Conservation (phyloP, 345 rosid species). For the Gossypium australe region DNA sequence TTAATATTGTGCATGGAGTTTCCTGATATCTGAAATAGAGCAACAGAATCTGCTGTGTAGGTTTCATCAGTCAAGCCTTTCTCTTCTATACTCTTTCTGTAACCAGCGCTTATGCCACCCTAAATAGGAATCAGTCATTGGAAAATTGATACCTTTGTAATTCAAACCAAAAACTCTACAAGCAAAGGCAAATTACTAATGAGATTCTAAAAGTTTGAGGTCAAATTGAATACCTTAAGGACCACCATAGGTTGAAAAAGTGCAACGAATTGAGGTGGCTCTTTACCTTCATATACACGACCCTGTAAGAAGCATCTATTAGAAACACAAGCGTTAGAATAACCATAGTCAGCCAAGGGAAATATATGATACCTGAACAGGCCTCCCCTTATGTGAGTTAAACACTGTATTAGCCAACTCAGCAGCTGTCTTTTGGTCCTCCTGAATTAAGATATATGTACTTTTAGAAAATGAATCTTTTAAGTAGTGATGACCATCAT, state of each 20-base stretch:
- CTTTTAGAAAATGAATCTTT: background rate
- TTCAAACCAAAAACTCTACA: conserved; percentile 5
- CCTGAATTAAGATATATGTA: conserved; percentile 39
- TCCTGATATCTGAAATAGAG: conserved; percentile 81
- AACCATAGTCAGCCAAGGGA: conserved; percentile 11
- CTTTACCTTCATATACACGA: conserved; percentile 82
- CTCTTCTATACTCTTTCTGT: conserved; percentile 60
- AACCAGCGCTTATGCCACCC: conserved; percentile 96
- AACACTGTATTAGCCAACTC: conserved; percentile 61
- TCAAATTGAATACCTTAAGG: conserved; percentile 59
- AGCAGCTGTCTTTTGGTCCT: conserved; percentile 75
- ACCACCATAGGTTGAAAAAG: conserved; percentile 89
- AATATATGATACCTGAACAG: conserved; percentile 68
- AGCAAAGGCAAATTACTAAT: background rate
- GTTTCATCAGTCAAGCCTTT: conserved; percentile 63
- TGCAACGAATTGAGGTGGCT: conserved; percentile 91
- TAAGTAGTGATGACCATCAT: background rate
- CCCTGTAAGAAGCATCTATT: conserved; percentile 50
- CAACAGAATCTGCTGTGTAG: conserved; percentile 59
- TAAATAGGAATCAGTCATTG: conserved; percentile 26
- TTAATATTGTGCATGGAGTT: conserved; percentile 65
- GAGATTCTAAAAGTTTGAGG: conserved; percentile 15
- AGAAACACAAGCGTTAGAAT: conserved; percentile 16
- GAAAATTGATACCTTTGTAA: conserved; percentile 6
- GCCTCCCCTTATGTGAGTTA: conserved; percentile 88